Evolutionary conservation across 2,329 filamentous ascomycete genomes (phyloP), one percentile per base, ranked within the genome.

Genomic region (Sclerotinia subarctica): DNA sequence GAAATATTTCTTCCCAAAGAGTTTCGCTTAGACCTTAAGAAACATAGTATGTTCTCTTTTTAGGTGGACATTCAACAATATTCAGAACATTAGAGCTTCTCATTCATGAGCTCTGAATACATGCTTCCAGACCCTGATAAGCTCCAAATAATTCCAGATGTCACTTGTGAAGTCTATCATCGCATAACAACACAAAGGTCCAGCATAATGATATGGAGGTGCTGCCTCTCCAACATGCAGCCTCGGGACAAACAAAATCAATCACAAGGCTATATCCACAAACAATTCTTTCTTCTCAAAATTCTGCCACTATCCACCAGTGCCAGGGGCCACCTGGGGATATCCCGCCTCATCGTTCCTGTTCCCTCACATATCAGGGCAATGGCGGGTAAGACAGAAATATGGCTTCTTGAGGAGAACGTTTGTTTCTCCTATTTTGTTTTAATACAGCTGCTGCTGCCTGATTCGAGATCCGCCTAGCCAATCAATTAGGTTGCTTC

Each of bases 1-100:
- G 10, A 35, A 21, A 49, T 38, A 1, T 8, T 38, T 51, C 7
- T 35, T 5, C 5, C 17, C 46, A 35, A 62, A n/a, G 13, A 5
- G 2, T 3, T 38, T 19, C 2, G 7, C 6, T 17, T 26, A 2
- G n/a, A n/a, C 4, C 24, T 24, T 38, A 7, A 11, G 21, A 11
- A 21, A 17, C 15, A 5, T 7, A 49, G 21, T 49, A 1, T 19
- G 10, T 35, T 13, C 10, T n/a, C 7, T n/a, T 10, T 13, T 11
- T 2, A 57, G 6, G 4, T 5, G 7, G 0, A 11, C 29, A 7
- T 2, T 21, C 3, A n/a, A 24, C 7, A n/a, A 35, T 7, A 24
- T 29, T 49, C 5, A 0, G 5, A 19, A 10, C 4, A 2, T 5
- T 19, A 32, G n/a, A 26, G 1, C 15, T 35, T 11, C 46, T 24